Percentiles rank a stretch among this genome's conserved stretches.
Conservation (phyloP, 805 yeast genomes). For the Peterozyma toletana region DNA sequence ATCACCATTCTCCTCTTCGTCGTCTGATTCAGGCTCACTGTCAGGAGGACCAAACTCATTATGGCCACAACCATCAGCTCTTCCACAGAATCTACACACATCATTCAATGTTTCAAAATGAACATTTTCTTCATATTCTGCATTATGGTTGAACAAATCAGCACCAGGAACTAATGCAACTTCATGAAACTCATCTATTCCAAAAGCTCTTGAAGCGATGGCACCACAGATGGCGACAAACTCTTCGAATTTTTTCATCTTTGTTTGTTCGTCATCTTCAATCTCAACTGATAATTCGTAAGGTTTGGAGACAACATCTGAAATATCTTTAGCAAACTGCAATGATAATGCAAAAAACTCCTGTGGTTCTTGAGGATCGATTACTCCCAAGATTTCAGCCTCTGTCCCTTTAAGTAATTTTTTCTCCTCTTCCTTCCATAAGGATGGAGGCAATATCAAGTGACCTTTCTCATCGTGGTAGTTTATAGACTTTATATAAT, state of each 20-base stretch:
- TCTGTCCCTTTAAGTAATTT: constrained; percentile 52
- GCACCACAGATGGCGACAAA: constrained; percentile 56
- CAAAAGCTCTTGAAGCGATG: constrained; percentile 74
- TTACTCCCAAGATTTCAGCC: constrained; percentile 49
- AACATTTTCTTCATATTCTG: constrained; percentile 48
- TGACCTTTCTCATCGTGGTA: constrained; percentile 21
- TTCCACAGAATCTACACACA: constrained; percentile 28
- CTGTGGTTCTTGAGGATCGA: constrained; percentile 38
- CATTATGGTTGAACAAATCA: constrained; percentile 74
- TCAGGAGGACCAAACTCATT: constrained; percentile 20
- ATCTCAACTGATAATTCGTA: constrained; percentile 20
- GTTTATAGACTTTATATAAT: constrained; percentile 51
- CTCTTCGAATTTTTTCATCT: constrained; percentile 23
- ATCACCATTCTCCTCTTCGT: constrained; percentile 17
- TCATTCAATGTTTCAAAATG: constrained; percentile 50
- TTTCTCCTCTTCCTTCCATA: constrained; percentile 53
- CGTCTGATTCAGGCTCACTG: constrained; percentile 18
- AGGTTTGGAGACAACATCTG: constrained; percentile 27
- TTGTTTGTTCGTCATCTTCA: constrained; percentile 16
- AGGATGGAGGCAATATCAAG: constrained; percentile 48
- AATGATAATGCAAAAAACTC: constrained; percentile 31
- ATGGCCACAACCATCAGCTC: constrained; percentile 23
- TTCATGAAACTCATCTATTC: constrained; percentile 68
- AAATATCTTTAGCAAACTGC: constrained; percentile 29
- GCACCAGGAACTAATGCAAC: constrained; percentile 86